Base-by-base conservation (phyloP, 2,329 filamentous ascomycete species). In the Pseudogymnoascus sp. region DNA sequence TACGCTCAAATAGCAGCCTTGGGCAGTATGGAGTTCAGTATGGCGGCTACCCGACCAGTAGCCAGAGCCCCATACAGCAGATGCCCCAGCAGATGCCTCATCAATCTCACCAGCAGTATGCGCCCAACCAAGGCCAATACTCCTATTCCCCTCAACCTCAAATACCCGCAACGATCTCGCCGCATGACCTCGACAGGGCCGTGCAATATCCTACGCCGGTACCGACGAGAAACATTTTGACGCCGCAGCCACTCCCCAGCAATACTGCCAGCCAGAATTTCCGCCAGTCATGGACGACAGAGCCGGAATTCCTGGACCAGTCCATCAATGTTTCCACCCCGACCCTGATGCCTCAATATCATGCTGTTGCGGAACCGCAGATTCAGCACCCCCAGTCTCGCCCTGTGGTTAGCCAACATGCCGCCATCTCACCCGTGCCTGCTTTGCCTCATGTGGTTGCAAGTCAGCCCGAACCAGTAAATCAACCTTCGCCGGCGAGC, bases 121-220 rank as follows among this genome's bases (percentile, higher is more conserved):
- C 5, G 2, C 41, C 11, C 1, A 45, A 25, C 41, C 41, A 45
- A 14, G 41, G 41, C 11, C 41, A 45, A 45, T 45, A 45, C 41
- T 45, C 41, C 2, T 45, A 45, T 6, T 45, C 41, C 41, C 41
- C 41, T 23, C 41, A 45, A 45, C 1, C 41, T n/a, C 41, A 45
- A 12, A 22, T 45, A 11, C 52, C 52, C 2, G 14, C 28, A 23
- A 60, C 60, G 5, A 59, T 62, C 23, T 58, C 60, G n/a, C 60
- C 60, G 5, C 60, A 62, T 23, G 60, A 45, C 5, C 60, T 62
- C 16, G 30, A 62, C 22, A 45, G 49, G n/a, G 30, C 19, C 12
- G n/a, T 28, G 33, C 33, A 16, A 23, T 58, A 58, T 19, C 52
- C 25, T 6, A 5, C 41, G 1, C 41, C 41, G 0, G 19, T 14